Conservation (phyloP, 345 rosid genomes). For the Arabidopsis thaliana region DNA sequence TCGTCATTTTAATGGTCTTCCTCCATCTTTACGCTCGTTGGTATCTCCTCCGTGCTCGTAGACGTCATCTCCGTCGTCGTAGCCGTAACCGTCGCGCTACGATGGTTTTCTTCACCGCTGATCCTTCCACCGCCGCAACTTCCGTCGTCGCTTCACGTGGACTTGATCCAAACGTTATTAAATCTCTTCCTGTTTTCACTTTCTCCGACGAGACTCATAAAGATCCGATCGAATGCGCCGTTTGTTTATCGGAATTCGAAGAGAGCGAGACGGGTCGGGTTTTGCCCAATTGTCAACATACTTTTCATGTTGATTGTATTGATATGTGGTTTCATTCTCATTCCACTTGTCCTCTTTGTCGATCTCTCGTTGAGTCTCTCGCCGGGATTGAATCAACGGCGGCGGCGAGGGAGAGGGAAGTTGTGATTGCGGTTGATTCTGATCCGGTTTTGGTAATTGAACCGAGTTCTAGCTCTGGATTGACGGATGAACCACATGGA, state of each 20-base stretch:
- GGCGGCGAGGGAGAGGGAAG: conserved; percentile 1
- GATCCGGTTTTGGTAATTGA: conserved; percentile 36
- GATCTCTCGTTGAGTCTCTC: conserved; percentile 65
- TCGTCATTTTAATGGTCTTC: conserved; percentile 62
- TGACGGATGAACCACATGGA: conserved; percentile 23
- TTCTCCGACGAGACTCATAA: conserved; percentile 53
- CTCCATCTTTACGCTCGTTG: conserved; percentile 95
- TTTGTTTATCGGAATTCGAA: conserved; percentile 86
- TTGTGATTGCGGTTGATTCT: conserved; percentile 29
- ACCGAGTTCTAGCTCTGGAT: conserved; percentile 45
- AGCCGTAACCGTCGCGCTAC: conserved; percentile 54
- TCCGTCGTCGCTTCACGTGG: conserved; percentile 50
- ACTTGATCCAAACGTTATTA: conserved; percentile 62
- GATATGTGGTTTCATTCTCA: conserved; percentile 99
- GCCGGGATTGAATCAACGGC: not conserved
- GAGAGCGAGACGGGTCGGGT: conserved; percentile 77
- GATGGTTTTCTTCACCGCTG: conserved; percentile 61
- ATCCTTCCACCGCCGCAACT: conserved; percentile 27
- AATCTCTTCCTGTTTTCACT: conserved; percentile 68
- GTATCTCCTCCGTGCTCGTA: conserved; percentile 70
- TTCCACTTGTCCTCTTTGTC: conserved; percentile 91
- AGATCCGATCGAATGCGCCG: conserved; percentile 74
- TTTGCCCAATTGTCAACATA: conserved; percentile 81
- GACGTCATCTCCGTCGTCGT: conserved; percentile 55
- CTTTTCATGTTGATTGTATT: conserved; percentile 81